Evolutionary conservation across 345 rosid genomes (phyloP), one percentile per base, ranked within the genome.

Genomic region (Eucalyptus virginea): DNA sequence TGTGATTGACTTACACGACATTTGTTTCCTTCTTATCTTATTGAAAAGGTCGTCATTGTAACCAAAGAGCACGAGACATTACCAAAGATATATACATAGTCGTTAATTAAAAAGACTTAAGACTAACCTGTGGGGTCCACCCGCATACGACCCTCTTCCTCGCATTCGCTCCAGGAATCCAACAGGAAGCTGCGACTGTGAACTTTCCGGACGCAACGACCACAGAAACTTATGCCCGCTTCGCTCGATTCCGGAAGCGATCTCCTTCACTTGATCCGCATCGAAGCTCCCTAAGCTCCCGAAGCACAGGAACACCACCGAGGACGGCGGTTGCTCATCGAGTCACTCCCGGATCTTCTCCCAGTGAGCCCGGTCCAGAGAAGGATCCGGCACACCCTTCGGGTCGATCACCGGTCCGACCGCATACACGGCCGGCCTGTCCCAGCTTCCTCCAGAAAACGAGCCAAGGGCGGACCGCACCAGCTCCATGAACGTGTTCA

Each of bases 241-340:
- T 8, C 54, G 91, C 81, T 92, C 94, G 12, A 95, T 54, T 7
- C 94, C 97, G 30, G 69, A 86, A 18, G 95, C 94, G 19, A 92
- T 92, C 90, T 94, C 94, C 48, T 89, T 89, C 26, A 92, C 90
- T 89, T 95, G 96, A 7, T 81, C 34, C 10, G 14, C 88, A 6
- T 48, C 90, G 86, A 85, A 91, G 34, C 88, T 91, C 42, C 95
- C 95, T 12, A 87, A 30, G 90, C 94, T 93, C 44, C 95, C 96
- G 62, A 93, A 94, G 86, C 95, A 94, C 49, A 94, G 88, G 89
- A 91, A 93, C 42, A 93, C 91, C 44, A 94, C 91, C 1, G 93
- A 93, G n/a, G 92, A 86, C 42, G 89, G 87, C 6, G 96, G 92
- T 88, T 94, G 93, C 40, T 90, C 90, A n/a, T 93, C 93, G 6